Conservation (phyloP, 768 basidiomycete genomes). For the Auriculariales sp. region DNA sequence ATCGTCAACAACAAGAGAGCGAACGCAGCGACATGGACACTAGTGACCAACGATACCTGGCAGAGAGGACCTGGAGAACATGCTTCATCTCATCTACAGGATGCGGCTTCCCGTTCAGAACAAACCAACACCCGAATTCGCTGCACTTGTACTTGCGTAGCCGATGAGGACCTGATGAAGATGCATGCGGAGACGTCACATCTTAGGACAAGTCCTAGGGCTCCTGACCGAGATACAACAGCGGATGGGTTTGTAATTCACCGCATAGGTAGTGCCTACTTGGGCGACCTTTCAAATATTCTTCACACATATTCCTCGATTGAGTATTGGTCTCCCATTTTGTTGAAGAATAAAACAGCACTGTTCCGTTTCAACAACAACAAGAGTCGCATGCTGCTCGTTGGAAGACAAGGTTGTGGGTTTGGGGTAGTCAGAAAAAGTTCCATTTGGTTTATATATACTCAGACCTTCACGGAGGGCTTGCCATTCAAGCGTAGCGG, state of each 20-base stretch:
- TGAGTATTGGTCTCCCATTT: constrained; percentile 35
- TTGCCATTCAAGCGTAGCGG: too few relatives aligned
- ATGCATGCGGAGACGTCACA: constrained; percentile 6
- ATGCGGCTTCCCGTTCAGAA: too few relatives aligned
- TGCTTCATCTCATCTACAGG: too few relatives aligned
- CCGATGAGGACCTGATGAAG: not conserved
- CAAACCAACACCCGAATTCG: too few relatives aligned
- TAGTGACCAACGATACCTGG: too few relatives aligned
- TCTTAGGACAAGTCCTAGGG: too few relatives aligned
- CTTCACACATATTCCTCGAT: constrained; percentile 39
- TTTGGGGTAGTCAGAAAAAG: constrained; percentile 33
- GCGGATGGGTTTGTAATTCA: too few relatives aligned
- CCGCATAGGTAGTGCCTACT: constrained; percentile 28
- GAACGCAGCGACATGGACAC: too few relatives aligned
- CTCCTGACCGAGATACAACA: too few relatives aligned
- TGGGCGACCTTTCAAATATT: constrained; percentile 32
- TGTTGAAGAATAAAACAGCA: constrained; percentile 33
- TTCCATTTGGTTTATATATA: constrained; percentile 34
- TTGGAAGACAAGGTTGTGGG: constrained; percentile 27
- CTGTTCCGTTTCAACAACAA: constrained; percentile 29
- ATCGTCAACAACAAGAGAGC: too few relatives aligned
- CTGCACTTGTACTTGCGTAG: constrained; percentile 23
- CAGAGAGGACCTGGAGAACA: too few relatives aligned
- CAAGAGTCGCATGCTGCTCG: constrained; percentile 31
- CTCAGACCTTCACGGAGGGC: too few relatives aligned